Base-by-base conservation (phyloP, 73 alveolate genomes). In the Paramecium octaurelia region DNA sequence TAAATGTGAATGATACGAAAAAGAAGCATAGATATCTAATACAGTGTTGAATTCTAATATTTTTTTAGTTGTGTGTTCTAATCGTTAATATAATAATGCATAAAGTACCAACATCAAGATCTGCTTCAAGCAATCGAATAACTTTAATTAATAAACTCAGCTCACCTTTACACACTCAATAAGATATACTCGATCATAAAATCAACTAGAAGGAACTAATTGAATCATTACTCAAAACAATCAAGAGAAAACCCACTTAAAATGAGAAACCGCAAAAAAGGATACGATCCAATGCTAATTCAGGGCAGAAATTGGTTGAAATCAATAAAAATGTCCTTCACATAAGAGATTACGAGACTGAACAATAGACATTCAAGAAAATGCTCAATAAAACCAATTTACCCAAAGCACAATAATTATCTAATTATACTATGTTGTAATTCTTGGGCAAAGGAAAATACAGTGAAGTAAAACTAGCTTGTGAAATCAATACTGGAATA, bases 401-500 rank as follows among this genome's bases (percentile, higher is more conserved):
- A 27, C 42, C 46, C 6, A 64, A 64, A 34, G 50, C 84, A 31
- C 4, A 9, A 27, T 64, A 64, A 64, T 18, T 38, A 21, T 29
- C 38, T 0, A 75, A 75, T 38, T 75, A 75, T 42, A 35, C 38
- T 12, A 75, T 75, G 60, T 24, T 75, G 9, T 35, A 75, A 75
- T 75, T 75, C 60, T 11, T 35, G 11, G 88, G 88, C 21, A 75
- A 75, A 42, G 88, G 88, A 10, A 75, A 75, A 75, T 75, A 75
- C 20, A 38, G 68, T 38, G 88, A 75, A 75, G 88, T 75, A 3
- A 21, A 75, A 35, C 34, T 75, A 16, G 88, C 88, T 35, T 35
- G 60, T 12, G 88, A 75, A 38, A 34, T 75, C 88, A 75, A 42
- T n/a, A 75, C 88, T 18, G 88, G 88, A 24, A n/a, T 75, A 21